Conservation (phyloP, 805 yeast genomes). For the Candida sphagnicola region DNA sequence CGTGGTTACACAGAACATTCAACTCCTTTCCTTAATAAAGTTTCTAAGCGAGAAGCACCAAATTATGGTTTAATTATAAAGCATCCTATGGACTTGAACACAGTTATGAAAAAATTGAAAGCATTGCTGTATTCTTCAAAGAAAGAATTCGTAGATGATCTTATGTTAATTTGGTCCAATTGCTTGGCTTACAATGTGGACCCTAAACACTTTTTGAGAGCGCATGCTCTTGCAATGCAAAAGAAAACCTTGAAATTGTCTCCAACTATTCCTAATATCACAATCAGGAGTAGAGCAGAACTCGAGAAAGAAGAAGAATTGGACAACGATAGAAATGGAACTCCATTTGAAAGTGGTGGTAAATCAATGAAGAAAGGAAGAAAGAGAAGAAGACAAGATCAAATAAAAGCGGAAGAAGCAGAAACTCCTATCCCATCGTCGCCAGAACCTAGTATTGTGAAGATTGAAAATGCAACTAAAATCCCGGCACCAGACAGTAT, state of each 20-base stretch:
- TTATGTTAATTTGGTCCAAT: constrained; percentile 93
- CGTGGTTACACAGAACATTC: constrained; percentile 95
- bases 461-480: constrained; percentile 7
- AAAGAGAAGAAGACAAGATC: constrained; percentile 33
- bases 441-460: constrained; percentile 6
- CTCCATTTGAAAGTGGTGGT: constrained; percentile 26
- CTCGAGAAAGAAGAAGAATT: constrained; percentile 59
- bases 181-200: constrained; percentile 92
- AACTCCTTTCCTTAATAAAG: constrained; percentile 91
- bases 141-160: constrained; percentile 88
- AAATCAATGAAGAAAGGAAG: constrained; percentile 39
- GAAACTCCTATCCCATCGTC: constrained; percentile 12
- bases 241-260: constrained; percentile 72
- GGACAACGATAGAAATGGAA: constrained; percentile 19
- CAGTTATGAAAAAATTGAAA: constrained; percentile 87
- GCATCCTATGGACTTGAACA: constrained; percentile 93
- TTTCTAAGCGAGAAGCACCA: constrained; percentile 97
- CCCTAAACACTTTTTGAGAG: constrained; percentile 86
- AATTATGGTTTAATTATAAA: constrained; percentile 88
- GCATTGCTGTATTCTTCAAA: constrained; percentile 78
- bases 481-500: constrained; percentile 9
- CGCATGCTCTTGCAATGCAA: constrained; percentile 95
- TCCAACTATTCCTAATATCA: constrained; percentile 87
- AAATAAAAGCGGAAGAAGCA: constrained; percentile 24
- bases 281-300: constrained; percentile 67